phyloP scores from a whole-genome alignment of 108 stramenopile genomes.

The Stephanodiscus triporus region DNA sequence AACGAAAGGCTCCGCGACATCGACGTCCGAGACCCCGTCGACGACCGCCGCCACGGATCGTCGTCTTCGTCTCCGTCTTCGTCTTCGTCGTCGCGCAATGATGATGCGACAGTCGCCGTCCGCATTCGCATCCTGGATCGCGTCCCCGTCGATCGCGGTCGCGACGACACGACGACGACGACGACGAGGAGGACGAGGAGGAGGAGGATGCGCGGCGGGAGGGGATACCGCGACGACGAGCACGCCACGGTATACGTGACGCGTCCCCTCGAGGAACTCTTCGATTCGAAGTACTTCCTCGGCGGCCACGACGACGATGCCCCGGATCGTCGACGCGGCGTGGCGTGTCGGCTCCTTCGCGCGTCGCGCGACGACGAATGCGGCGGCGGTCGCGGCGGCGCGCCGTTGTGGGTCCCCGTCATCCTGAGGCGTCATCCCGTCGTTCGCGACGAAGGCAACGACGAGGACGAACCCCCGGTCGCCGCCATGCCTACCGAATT shows the following conservation, averaged over 20 bases:
- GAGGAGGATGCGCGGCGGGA: neutral
- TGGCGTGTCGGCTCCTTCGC: neutral
- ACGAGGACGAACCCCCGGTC: neutral
- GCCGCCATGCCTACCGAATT: too few species aligned
- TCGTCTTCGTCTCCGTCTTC: neutral
- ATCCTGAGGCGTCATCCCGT: neutral
- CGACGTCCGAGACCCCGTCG: neutral
- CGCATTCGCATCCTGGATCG: neutral
- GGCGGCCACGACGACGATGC: neutral
- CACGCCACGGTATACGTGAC: slow-evolving; percentile 21
- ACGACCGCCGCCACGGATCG: neutral
- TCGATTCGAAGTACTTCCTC: neutral
- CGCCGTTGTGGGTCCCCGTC: slow-evolving; percentile 3
- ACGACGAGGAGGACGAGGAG: neutral
- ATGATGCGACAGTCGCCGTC: too few species aligned
- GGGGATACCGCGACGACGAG: slow-evolving; percentile 29
- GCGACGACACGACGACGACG: neutral
- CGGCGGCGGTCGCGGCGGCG: neutral
- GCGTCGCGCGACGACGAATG: neutral
- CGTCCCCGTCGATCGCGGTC: neutral
- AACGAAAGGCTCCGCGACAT: neutral
- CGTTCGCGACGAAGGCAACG: neutral
- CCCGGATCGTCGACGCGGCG: neutral
- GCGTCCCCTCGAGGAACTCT: neutral
- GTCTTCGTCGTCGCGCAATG: too few species aligned